Evolutionary conservation across 2,329 filamentous ascomycete species (phyloP).

Genomic region (Stagonosporopsis vannaccii): DNA sequence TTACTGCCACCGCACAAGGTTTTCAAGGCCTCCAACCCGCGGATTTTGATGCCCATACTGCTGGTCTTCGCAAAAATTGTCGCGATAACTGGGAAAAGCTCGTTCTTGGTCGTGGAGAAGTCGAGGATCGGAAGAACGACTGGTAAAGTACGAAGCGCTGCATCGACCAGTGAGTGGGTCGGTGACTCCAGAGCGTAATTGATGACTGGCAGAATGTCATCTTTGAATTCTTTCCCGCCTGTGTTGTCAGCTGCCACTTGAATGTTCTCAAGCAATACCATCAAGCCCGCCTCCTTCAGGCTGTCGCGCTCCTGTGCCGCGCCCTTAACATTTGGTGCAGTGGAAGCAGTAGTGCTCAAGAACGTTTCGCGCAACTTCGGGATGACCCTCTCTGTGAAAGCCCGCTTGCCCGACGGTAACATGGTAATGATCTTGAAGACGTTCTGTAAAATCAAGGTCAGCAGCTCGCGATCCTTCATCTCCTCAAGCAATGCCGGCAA

Average conservation of each 20-base stretch:
- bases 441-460: constrained; percentile 87
- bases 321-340: constrained; percentile 48
- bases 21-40: constrained; percentile 87
- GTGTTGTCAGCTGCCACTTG: constrained; percentile 78
- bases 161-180: constrained; percentile 88
- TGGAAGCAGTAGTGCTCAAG: constrained; percentile 63
- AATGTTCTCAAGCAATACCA: constrained; percentile 89
- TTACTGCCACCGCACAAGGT: constrained; percentile 81
- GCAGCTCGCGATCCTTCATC: constrained; percentile 86
- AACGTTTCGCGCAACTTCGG: constrained; percentile 86
- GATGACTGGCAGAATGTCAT: constrained; percentile 89
- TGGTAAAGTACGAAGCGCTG: constrained; percentile 78
- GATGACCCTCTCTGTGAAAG: constrained; percentile 86
- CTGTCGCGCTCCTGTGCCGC: constrained; percentile 75
- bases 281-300: constrained; percentile 84
- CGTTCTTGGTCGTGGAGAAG: constrained; percentile 96
- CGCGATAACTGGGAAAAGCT: constrained; percentile 92
- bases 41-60: constrained; percentile 92
- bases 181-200: constrained; percentile 84
- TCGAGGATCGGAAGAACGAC: constrained; percentile 87
- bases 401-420: constrained; percentile 74
- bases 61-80: constrained; percentile 90
- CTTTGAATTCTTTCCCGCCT: constrained; percentile 91
- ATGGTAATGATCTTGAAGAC: constrained; percentile 87
- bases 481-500: constrained; percentile 89